Base-by-base conservation (phyloP, 306 rosid genomes). In the Morella rubra region DNA sequence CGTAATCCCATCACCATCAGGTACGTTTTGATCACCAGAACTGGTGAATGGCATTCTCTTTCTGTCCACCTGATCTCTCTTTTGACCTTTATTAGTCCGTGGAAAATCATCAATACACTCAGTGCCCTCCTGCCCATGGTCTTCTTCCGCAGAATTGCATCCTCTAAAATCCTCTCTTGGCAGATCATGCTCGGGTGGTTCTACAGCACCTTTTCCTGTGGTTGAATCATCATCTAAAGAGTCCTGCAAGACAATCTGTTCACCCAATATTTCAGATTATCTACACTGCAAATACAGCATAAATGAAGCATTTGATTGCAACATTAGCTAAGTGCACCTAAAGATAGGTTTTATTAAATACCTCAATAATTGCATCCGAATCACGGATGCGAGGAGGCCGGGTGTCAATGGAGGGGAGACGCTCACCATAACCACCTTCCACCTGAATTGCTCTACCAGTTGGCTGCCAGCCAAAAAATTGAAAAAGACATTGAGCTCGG, bases 381-480 rank as follows among this genome's bases (percentile, higher is more conserved):
- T 96, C 99, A 66, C 99, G 99, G 46, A 87, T 82, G 70, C 99
- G 89, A 45, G 97, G 96, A 69, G 97, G 96, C 24, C 99, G 93
- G 67, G 96, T 96, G 79, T 96, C 99, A 82, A 93, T 87, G 44
- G 99, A 92, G 71, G 99, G 99, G 74, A 96, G 88, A 72, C 99
- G 96, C 79, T 96, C 99, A 52, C 98, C 99, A 73, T 64, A 89
- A 75, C 99, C 98, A 83, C 93, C 87, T 92, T 96, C 99, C 78
- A 96, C 99, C 89, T 96, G 99, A 80, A 96, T 96, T 81, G 99
- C 98, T 83, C 99, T 92, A 72, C 99, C 99, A 73, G 97, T 80
- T 83, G 98, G 99, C 99, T 96, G 92, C 86, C n/a, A 82, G 71
- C 56, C 49, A 24, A 52, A 65, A 12, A 73, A 14, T 15, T 7